A percentile compares a stretch with the other conserved stretches of the same genome.
Conservation (phyloP, 768 basidiomycete species). For the Tricholoma flavovirens region DNA sequence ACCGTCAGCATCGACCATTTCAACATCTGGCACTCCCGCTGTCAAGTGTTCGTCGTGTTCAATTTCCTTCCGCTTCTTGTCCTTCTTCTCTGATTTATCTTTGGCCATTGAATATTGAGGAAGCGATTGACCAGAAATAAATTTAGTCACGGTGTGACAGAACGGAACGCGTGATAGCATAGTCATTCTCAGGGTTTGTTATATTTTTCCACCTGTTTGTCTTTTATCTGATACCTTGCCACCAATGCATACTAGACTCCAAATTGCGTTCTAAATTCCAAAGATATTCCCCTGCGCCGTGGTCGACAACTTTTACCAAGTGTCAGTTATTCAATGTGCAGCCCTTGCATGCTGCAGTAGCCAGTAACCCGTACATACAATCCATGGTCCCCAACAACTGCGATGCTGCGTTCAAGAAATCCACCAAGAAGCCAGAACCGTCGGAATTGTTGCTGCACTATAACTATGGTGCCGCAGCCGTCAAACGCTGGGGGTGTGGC, state of each 20-base stretch:
- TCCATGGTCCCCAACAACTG: neutral
- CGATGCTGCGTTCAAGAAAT: neutral
- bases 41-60: conserved; percentile 33
- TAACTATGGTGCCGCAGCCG: neutral
- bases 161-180: no score
- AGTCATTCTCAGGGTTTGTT: no score
- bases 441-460: neutral
- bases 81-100: conserved; percentile 74
- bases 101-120: conserved; percentile 44
- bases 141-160: neutral
- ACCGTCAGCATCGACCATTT: conserved; percentile 35
- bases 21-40: conserved; percentile 36
- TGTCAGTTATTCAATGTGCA: neutral
- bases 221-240: no score
- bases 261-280: no score
- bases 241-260: no score
- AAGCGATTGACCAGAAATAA: neutral
- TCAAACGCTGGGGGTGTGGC: neutral
- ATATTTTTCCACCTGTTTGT: no score
- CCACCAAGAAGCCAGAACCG: neutral
- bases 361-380: neutral
- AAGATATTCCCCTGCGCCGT: no score
- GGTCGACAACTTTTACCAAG: no score
- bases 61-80: conserved; percentile 56
- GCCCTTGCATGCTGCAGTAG: neutral